Percentiles rank a stretch among this genome's conserved stretches.
Evolutionary conservation across 768 basidiomycete genomes (phyloP).

Genomic region (Phlegmacium glaucopus): DNA sequence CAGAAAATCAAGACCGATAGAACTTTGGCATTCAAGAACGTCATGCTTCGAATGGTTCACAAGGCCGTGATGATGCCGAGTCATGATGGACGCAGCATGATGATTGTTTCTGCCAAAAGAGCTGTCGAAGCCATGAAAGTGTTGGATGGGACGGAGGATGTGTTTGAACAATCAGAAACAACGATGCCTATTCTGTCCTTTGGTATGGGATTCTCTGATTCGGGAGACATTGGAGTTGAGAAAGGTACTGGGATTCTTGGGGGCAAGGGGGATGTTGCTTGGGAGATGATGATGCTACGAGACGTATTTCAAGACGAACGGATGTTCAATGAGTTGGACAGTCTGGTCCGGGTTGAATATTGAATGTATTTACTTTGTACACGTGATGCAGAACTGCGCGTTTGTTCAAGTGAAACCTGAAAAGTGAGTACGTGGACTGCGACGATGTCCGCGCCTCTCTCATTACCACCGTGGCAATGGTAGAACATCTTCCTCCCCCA

Average conservation of each 20-base stretch:
- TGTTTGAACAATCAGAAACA: constrained; percentile 65
- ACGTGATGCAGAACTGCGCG: constrained; percentile 11
- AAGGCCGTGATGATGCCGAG: constrained; percentile 51
- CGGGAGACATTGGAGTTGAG: constrained; percentile 60
- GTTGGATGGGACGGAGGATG: constrained; percentile 72
- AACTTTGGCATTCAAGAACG: constrained; percentile 60
- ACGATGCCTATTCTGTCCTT: constrained; percentile 64
- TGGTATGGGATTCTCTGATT: constrained; percentile 84
- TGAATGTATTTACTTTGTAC: constrained; percentile 21
- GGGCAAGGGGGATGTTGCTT: constrained; percentile 66
- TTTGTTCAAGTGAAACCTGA: neutral
- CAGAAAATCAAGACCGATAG: constrained; percentile 62
- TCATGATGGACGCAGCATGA: constrained; percentile 50
- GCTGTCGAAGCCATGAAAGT: constrained; percentile 77
- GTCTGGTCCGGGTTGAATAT: constrained; percentile 70
- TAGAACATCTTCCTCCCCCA: constrained; percentile 53
- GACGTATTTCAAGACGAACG: constrained; percentile 61
- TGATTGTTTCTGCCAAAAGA: constrained; percentile 56
- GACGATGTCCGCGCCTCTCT: constrained; percentile 11
- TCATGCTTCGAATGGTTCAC: constrained; percentile 71
- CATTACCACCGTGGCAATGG: constrained; percentile 16
- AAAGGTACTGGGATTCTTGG: constrained; percentile 74
- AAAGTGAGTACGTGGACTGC: constrained; percentile 1
- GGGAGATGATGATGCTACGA: constrained; percentile 68
- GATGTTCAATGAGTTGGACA: constrained; percentile 78